A percentile compares a stretch with the other conserved stretches of the same genome.
Conservation (phyloP, 306 rosid genomes). For the Corylus americana region DNA sequence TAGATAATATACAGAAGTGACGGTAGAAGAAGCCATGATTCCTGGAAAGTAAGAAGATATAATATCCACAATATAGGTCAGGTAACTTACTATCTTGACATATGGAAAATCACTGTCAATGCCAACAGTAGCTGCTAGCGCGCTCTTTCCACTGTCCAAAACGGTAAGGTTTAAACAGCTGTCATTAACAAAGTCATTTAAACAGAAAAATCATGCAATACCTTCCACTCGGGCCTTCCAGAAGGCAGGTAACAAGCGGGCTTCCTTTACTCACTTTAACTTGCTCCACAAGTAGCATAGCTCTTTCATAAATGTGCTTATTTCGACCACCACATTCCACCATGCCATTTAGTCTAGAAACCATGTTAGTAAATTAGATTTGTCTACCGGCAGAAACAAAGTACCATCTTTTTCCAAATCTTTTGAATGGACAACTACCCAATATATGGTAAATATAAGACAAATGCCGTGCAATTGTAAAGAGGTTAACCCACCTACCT, state of each 20-base stretch:
- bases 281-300: slow-evolving; percentile 88
- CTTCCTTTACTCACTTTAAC: slow-evolving; percentile 96
- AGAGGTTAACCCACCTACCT: neutral
- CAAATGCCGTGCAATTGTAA: neutral
- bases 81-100: slow-evolving; percentile 89
- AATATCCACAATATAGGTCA: slow-evolving; percentile 11
- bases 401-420: neutral
- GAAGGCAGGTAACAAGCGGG: slow-evolving; percentile 89
- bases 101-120: slow-evolving; percentile 95
- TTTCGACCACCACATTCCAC: slow-evolving; percentile 89
- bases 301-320: slow-evolving; percentile 76
- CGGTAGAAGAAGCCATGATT: slow-evolving; percentile 3
- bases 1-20: slow-evolving; percentile 17
- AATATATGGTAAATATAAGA: neutral
- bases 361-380: slow-evolving; percentile 14
- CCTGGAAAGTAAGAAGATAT: slow-evolving; percentile 10
- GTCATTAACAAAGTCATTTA: slow-evolving; percentile 18
- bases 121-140: slow-evolving; percentile 94
- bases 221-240: slow-evolving; percentile 98
- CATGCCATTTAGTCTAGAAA: slow-evolving; percentile 79
- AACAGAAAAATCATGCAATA: slow-evolving; percentile 26
- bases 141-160: slow-evolving; percentile 87
- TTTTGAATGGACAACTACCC: neutral
- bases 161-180: slow-evolving; percentile 35
- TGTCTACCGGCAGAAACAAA: neutral